Base-by-base conservation (phyloP, 768 basidiomycete species). In the Agrocybe pediades region DNA sequence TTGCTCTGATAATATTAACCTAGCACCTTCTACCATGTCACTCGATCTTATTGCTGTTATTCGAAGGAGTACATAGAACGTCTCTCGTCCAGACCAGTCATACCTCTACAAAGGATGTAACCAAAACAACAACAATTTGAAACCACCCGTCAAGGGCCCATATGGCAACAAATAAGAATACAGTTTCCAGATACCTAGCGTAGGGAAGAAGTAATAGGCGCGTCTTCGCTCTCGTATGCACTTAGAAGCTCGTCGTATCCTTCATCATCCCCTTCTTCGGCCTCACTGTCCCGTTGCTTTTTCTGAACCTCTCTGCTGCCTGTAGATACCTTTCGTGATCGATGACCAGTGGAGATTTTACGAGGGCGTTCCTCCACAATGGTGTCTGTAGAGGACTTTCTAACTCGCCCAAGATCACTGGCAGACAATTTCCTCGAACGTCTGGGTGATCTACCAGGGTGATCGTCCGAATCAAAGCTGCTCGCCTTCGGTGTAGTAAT, bases 191-290 rank as follows among this genome's bases (percentile, higher is more conserved):
- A 52, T 52, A 58, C 55, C 60, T 58, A 63, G 52, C 55, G 53
- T 55, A 49, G 46, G 20, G 51, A 41, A 7, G 49, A 30, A 48
- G 36, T 41, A 27, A 36, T 36, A 13, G 59, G 56, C 21, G 74
- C 75, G 48, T 85, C 86, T 63, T 90, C 88, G 62, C 89, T 90
- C 71, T 91, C 89, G 62, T 92, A 92, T 17, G 89, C 89, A 65
- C 86, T 90, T 54, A 92, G 68, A 50, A 92, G 64, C 11, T 90
- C 90, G 59, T 86, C 88, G 50, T 90, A 90, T 3, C 87, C 80
- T 64, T 83, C 82, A 59, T 91, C 90, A 54, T 90, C 89, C 3
- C 90, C 88, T 54, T 90, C 88, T 49, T 87, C 86, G 0, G 86
- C 88, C 19, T 78, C 82, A 63, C 86, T 90, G 29, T 86, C 84